Percentiles rank a stretch among this genome's conserved stretches.
Evolutionary conservation across 306 rosid genomes (phyloP).

Genomic region (Herpetospermum pedunculosum): DNA sequence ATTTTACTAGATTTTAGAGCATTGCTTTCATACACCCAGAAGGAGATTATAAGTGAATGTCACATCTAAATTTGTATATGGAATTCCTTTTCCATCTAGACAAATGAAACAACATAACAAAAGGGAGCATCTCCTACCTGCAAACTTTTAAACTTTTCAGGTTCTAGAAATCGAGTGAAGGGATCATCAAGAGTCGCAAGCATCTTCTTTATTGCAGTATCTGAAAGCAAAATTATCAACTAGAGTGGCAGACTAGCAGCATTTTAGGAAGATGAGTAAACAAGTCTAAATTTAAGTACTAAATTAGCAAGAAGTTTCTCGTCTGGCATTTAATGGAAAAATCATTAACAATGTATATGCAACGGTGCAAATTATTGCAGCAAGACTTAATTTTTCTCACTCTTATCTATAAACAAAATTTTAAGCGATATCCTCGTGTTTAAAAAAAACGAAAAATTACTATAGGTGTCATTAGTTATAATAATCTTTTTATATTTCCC

Average conservation of each 20-base stretch:
- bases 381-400: not conserved
- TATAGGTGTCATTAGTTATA: not conserved
- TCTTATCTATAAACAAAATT: not conserved
- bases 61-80: not conserved
- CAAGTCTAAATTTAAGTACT: not conserved
- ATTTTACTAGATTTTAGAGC: constrained; percentile 30
- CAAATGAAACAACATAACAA: constrained; percentile 3
- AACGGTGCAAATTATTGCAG: not conserved
- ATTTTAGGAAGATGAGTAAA: constrained; percentile 5
- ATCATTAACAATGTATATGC: not conserved
- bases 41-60: not conserved
- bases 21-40: not conserved
- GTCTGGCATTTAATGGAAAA: not conserved
- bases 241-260: not conserved
- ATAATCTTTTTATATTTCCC: not conserved
- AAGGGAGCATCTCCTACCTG: constrained; percentile 43
- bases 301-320: not conserved
- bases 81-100: not conserved
- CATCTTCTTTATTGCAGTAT: constrained; percentile 88
- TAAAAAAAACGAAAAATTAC: not conserved
- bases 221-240: constrained; percentile 29
- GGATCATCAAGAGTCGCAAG: constrained; percentile 90
- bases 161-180: constrained; percentile 88
- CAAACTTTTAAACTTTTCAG: constrained; percentile 80
- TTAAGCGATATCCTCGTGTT: not conserved